Evolutionary conservation across 805 yeast species (phyloP), one percentile per base, ranked within the genome.

Genomic region (Cyberlindnera mycetangii): DNA sequence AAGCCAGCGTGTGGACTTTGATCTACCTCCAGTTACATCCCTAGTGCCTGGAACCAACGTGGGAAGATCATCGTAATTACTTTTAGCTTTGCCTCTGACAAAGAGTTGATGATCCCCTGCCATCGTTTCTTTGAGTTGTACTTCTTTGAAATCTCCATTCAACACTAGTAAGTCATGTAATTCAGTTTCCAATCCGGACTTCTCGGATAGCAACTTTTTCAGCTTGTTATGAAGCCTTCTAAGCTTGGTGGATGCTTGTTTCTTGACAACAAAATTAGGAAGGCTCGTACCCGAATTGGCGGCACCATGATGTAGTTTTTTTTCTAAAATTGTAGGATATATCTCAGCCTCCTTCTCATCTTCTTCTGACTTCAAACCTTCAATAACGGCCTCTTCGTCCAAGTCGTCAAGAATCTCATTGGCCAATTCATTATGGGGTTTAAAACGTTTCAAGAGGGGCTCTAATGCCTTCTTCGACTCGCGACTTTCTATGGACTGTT

Each of bases 61-160:
- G 1, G 22, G 14, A 9, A 57, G 27, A 0, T 16, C 14, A 2
- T 37, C 42, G 17, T 21, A 53, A 5, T 47, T 42, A 34, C 50
- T 47, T 14, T 58, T 47, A 41, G 55, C 32, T 60, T 52, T 44
- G 8, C 66, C 67, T 39, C 36, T 53, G 11, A 82, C 62, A 48
- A 75, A 71, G 2, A 83, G 63, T 8, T 77, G 78, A 55, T 77
- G 70, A 11, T 75, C 74, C 32, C 66, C 60, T 35, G 65, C 62
- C 15, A 72, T 71, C 16, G 73, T 67, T 58, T 69, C 64, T 35
- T 70, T 69, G 32, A 77, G 56, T 6, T 55, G 49, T 0, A 69
- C 64, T 36, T 54, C 62, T 39, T 60, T 61, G 5, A 60, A 63
- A 5, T 56, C 58, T n/a, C 56, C 51, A n/a, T 45, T 22, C 1